A percentile compares a stretch with the other conserved stretches of the same genome.
phyloP scores from a whole-genome alignment of 495 filamentous ascomycete species.

The Collariella sp. region DNA sequence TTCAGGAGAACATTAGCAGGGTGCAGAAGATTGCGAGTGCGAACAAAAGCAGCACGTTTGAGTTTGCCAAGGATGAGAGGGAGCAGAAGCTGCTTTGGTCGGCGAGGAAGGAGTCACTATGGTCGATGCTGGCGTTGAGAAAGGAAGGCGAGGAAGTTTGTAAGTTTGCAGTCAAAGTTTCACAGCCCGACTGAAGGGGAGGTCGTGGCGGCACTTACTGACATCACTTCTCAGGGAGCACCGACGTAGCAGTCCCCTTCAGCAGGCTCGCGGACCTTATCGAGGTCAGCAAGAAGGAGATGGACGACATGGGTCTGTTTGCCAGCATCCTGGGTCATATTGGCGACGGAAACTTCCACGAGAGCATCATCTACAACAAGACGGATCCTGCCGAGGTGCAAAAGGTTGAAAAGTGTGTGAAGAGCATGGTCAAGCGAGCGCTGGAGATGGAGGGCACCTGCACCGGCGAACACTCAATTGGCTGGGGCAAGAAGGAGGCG shows the following conservation, averaged over 20 bases:
- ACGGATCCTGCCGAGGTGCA: constrained; percentile 55
- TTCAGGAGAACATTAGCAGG: constrained; percentile 57
- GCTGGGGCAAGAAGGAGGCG: constrained; percentile 77
- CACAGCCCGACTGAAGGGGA: too few relatives aligned
- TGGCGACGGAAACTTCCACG: constrained; percentile 88
- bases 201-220: background rate
- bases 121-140: constrained; percentile 64
- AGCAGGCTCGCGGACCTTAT: constrained; percentile 83
- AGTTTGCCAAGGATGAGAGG: constrained; percentile 58
- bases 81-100: constrained; percentile 68
- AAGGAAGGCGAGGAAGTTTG: constrained; percentile 53
- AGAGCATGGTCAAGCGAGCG: constrained; percentile 81
- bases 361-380: constrained; percentile 76
- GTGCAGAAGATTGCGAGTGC: constrained; percentile 56
- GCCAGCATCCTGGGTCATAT: constrained; percentile 78
- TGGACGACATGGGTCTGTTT: constrained; percentile 76
- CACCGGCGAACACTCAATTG: constrained; percentile 85
- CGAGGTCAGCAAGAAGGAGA: constrained; percentile 80
- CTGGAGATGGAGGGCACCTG: constrained; percentile 91
- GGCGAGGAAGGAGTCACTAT: constrained; percentile 65
- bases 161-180: too few relatives aligned
- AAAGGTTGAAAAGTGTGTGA: constrained; percentile 69
- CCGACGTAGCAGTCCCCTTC: constrained; percentile 85
- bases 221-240: constrained; percentile 43
- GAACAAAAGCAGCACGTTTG: constrained; percentile 58